These are phyloP conservation scores for Plasmopara viticola DNA, from an alignment of 352 stramenopile species.

Conservation along the genomic window DNA sequence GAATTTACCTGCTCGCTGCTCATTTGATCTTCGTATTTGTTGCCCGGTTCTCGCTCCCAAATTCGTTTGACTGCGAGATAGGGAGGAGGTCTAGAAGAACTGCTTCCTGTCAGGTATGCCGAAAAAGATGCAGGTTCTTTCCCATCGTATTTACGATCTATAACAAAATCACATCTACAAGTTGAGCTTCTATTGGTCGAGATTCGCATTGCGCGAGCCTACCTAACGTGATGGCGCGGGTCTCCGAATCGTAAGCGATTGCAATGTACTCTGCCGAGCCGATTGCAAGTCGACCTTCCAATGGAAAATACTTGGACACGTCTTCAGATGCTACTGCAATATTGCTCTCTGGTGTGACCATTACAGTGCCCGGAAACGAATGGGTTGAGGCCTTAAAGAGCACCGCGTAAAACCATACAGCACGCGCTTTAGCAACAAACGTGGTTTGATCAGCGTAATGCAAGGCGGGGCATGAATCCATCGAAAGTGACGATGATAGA, in stretches of 20 bases:
- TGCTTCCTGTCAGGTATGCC: conserved; percentile 41
- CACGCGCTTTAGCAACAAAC: conserved; percentile 22
- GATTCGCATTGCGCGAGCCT: neutral
- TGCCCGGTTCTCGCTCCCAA: conserved; percentile 67
- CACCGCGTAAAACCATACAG: conserved; percentile 74
- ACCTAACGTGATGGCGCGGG: conserved; percentile 43
- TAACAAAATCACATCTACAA: conserved; percentile 1
- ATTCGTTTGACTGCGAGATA: conserved; percentile 64
- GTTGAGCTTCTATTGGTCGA: neutral
- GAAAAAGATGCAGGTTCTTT: conserved; percentile 30
- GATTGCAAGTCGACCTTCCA: conserved; percentile 55
- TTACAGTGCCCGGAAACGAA: conserved; percentile 41
- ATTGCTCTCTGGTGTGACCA: conserved; percentile 31
- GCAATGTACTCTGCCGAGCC: conserved; percentile 48
- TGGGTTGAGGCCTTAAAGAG: conserved; percentile 54
- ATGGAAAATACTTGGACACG: conserved; percentile 50
- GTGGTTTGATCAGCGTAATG: conserved; percentile 29
- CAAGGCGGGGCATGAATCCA: conserved; percentile 5
- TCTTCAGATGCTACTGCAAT: conserved; percentile 38
- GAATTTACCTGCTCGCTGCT: conserved; percentile 56
- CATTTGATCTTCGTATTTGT: conserved; percentile 79
- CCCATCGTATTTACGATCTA: conserved; percentile 67
- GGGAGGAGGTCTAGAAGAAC: conserved; percentile 40
- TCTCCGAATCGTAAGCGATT: conserved; percentile 31
- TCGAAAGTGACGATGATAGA: conserved; percentile 8